phyloP scores from a whole-genome alignment of 305 asterid genomes.

The Fraxinus albicans region DNA sequence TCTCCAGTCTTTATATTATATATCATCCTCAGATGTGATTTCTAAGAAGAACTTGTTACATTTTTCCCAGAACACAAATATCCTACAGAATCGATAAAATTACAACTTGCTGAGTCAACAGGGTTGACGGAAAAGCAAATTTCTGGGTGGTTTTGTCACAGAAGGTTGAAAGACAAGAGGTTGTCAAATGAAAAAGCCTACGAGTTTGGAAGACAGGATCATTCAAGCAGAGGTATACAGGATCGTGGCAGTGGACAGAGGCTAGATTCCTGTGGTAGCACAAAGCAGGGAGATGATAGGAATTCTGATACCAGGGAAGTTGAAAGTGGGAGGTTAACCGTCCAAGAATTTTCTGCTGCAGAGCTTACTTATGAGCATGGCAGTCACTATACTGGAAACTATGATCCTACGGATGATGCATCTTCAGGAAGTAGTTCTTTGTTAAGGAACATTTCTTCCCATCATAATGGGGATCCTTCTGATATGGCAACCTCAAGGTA shows the following conservation, averaged over 20 bases:
- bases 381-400: conserved; percentile 39
- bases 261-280: conserved; percentile 90
- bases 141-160: conserved; percentile 93
- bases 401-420: conserved; percentile 43
- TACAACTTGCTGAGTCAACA: conserved; percentile 63
- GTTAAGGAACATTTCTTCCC: conserved; percentile 40
- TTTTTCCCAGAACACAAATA: conserved; percentile 64
- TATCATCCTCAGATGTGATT: background rate
- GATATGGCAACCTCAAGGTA: conserved; percentile 43
- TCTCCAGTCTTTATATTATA: background rate
- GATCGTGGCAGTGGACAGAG: conserved; percentile 78
- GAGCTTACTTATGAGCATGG: conserved; percentile 50
- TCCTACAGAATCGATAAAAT: conserved; percentile 69
- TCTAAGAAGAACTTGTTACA: background rate
- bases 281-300: conserved; percentile 61
- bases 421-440: conserved; percentile 78
- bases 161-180: conserved; percentile 82
- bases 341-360: conserved; percentile 49
- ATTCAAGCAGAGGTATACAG: conserved; percentile 62
- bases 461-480: conserved; percentile 39
- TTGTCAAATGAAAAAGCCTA: conserved; percentile 38
- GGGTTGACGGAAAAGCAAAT: conserved; percentile 90
- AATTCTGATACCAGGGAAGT: conserved; percentile 62
- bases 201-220: conserved; percentile 55
- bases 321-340: conserved; percentile 55